Evolutionary conservation across 2,329 filamentous ascomycete species (phyloP).

Genomic region (Trichoderma lentiforme): DNA sequence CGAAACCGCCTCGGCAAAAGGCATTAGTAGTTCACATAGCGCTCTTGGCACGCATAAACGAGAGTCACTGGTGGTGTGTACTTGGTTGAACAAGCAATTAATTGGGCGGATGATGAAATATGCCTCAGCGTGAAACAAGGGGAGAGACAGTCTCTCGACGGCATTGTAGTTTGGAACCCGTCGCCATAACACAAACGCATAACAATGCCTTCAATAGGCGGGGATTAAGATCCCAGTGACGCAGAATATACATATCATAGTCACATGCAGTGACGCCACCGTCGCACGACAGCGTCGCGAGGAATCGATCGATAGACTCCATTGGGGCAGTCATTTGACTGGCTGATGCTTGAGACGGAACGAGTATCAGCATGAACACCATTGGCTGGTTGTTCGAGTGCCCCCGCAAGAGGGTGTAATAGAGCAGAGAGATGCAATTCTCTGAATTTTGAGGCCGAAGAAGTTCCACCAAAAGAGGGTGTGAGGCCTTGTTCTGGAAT

Average conservation of each 20-base stretch:
- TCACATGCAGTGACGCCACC: slow-evolving; percentile 8
- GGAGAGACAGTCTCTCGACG: not conserved
- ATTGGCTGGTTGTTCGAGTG: not conserved
- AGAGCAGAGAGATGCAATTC: not conserved
- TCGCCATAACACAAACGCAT: not conserved
- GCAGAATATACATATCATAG: not conserved
- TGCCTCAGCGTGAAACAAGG: slow-evolving; percentile 1
- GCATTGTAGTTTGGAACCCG: not conserved
- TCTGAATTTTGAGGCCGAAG: slow-evolving; percentile 3
- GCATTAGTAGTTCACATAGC: not conserved
- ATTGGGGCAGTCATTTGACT: slow-evolving; percentile 5
- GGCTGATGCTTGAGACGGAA: not conserved
- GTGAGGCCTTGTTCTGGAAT: slow-evolving; percentile 9
- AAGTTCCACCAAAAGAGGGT: slow-evolving; percentile 7
- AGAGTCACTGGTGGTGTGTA: not conserved
- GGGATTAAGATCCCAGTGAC: not conserved
- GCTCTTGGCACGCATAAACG: not conserved
- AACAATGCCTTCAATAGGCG: not conserved
- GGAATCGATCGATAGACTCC: not conserved
- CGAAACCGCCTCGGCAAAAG: not conserved
- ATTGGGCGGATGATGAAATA: not conserved
- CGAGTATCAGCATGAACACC: not conserved
- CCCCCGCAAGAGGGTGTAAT: not conserved
- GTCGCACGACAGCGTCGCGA: not conserved
- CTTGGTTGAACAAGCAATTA: not conserved